Conservation (phyloP, 108 stramenopile genomes). For the Skeletonema menzelii region DNA sequence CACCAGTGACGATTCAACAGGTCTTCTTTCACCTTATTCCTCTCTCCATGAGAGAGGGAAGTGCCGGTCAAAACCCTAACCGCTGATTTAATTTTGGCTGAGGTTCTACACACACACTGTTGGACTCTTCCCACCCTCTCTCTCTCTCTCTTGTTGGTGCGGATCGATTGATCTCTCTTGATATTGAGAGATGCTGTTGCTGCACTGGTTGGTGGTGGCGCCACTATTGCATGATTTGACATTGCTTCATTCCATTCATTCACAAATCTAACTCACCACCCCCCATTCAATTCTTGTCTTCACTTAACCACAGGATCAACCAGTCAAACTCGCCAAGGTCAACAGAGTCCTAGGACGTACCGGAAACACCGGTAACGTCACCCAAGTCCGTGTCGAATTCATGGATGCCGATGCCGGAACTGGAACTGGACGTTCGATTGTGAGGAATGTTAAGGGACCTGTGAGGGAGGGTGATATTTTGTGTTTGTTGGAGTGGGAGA, state of each 20-base stretch:
- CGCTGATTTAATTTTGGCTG: slow-evolving; percentile 41
- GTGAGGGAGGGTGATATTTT: slow-evolving; percentile 99
- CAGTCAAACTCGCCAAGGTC: slow-evolving; percentile 97
- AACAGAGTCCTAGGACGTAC: slow-evolving; percentile 98
- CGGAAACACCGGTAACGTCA: slow-evolving; percentile 99
- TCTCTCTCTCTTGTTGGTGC: neutral
- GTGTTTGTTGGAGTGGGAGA: slow-evolving; percentile 99
- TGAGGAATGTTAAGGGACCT: slow-evolving; percentile 99
- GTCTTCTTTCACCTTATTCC: slow-evolving; percentile 56
- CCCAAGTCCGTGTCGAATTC: slow-evolving; percentile 99
- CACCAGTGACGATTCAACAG: slow-evolving; percentile 41
- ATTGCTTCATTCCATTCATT: neutral
- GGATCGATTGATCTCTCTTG: neutral
- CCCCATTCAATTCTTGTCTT: neutral
- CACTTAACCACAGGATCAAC: slow-evolving; percentile 66
- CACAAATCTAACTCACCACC: neutral
- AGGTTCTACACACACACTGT: slow-evolving; percentile 15
- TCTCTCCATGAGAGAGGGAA: slow-evolving; percentile 3
- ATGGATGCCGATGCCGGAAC: slow-evolving; percentile 88
- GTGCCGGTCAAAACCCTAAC: slow-evolving; percentile 51
- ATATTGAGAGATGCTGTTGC: no score
- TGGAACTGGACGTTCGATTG: slow-evolving; percentile 89
- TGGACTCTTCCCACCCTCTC: neutral
- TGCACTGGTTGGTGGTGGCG: no score
- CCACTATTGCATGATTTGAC: neutral